phyloP scores from a whole-genome alignment of 1,139 yeast genomes.

The Candida tunisiensis region DNA sequence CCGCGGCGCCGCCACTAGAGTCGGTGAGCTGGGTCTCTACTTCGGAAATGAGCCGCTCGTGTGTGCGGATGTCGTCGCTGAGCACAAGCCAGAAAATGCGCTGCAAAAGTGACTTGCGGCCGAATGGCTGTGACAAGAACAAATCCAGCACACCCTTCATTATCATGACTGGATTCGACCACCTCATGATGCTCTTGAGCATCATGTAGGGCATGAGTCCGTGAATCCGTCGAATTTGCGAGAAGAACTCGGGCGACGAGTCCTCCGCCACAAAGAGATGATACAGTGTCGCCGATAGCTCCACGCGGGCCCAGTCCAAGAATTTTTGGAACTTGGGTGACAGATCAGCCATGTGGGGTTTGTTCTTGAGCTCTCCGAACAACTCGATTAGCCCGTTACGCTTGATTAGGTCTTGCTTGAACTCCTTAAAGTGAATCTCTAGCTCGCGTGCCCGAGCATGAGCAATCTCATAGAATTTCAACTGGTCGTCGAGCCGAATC shows the following conservation, averaged over 20 bases:
- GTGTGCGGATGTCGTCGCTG: conserved; percentile 62
- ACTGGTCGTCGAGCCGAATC: conserved; percentile 43
- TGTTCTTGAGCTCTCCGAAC: conserved; percentile 47
- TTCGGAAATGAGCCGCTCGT: conserved; percentile 35
- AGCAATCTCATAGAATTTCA: conserved; percentile 58
- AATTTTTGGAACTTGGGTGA: conserved; percentile 54
- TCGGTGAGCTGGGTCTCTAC: conserved; percentile 25
- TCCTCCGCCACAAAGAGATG: conserved; percentile 69
- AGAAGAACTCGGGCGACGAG: conserved; percentile 54
- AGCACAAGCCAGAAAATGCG: conserved; percentile 56
- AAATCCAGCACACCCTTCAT: conserved; percentile 64
- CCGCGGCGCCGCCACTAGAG: too few relatives aligned
- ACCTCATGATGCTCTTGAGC: conserved; percentile 55
- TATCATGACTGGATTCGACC: conserved; percentile 76
- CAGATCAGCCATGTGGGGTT: conserved; percentile 37
- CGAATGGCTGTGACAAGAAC: conserved; percentile 64
- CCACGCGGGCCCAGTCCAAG: conserved; percentile 67
- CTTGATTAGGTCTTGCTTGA: conserved; percentile 33
- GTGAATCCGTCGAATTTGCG: conserved; percentile 55
- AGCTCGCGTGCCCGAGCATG: conserved; percentile 28
- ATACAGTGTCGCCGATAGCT: conserved; percentile 69
- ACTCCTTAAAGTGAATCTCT: conserved; percentile 32
- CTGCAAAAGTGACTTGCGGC: conserved; percentile 51
- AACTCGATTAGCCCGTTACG: conserved; percentile 33
- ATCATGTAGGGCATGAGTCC: conserved; percentile 58